A percentile compares a stretch with the other conserved stretches of the same genome.
Conservation (phyloP, 1,139 yeast genomes). For the Yarrowia galli region DNA sequence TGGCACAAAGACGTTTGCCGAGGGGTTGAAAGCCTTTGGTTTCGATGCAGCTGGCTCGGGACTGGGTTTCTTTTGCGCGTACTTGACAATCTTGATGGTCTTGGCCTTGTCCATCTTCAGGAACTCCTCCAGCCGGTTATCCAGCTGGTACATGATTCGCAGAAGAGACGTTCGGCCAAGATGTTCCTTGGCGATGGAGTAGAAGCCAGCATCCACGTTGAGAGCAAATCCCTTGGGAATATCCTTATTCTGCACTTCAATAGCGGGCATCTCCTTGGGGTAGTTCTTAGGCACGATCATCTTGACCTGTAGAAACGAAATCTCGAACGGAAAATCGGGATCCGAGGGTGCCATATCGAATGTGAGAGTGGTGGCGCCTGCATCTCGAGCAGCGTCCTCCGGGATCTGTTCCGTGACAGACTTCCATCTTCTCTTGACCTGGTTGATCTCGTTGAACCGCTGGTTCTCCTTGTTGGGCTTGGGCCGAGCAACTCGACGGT, state of each 20-base stretch:
- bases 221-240: constrained; percentile 76
- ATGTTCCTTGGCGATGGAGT: constrained; percentile 57
- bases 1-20: constrained; percentile 5
- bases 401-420: constrained; percentile 17
- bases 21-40: constrained; percentile 14
- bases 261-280: constrained; percentile 51
- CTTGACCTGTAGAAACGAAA: constrained; percentile 60
- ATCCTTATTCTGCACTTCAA: constrained; percentile 64
- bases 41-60: constrained; percentile 17
- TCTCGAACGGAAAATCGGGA: constrained; percentile 76
- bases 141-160: constrained; percentile 64
- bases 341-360: constrained; percentile 59
- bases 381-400: constrained; percentile 4
- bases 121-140: constrained; percentile 63
- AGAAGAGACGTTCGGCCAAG: constrained; percentile 53
- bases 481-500: constrained; percentile 11
- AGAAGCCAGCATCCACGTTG: constrained; percentile 71
- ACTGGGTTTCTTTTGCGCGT: background rate
- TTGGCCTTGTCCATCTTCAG: constrained; percentile 65
- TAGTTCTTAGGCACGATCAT: constrained; percentile 63
- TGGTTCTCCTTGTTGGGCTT: constrained; percentile 17
- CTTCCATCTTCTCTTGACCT: constrained; percentile 36
- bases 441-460: constrained; percentile 32
- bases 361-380: constrained; percentile 15
- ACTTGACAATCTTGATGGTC: constrained; percentile 59